These are phyloP conservation scores for Monosiga brevicollis DNA, from an alignment of 78 protist genomes.

Conservation along the genomic window DNA sequence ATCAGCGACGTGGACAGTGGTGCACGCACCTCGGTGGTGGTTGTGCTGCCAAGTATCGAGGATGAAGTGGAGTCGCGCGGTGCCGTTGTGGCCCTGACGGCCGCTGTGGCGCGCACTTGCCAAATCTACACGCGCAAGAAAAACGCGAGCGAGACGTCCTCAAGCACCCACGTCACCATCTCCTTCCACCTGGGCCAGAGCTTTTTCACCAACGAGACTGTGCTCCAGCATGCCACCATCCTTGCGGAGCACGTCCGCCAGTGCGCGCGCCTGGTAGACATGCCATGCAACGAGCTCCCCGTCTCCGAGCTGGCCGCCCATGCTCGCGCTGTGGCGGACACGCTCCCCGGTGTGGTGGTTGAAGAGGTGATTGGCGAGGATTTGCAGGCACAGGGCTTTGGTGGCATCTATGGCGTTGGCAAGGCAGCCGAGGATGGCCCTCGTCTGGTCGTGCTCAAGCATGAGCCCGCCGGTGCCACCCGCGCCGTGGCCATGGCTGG, in stretches of 20 bases:
- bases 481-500: neutral
- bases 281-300: conserved; percentile 3
- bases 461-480: conserved; percentile 5
- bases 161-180: neutral
- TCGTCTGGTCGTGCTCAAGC: conserved; percentile 13
- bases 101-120: neutral
- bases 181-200: neutral
- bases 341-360: neutral
- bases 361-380: conserved; percentile 19
- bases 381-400: conserved; percentile 19
- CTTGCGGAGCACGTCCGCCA: neutral
- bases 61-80: neutral
- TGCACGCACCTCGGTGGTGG: too few relatives aligned
- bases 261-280: neutral
- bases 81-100: neutral
- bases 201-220: neutral
- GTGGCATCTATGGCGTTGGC: conserved; percentile 30
- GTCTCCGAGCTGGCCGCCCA: neutral
- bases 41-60: too few relatives aligned
- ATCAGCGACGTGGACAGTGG: too few relatives aligned
- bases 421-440: conserved; percentile 26
- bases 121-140: neutral
- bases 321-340: neutral
- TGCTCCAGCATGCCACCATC: neutral
- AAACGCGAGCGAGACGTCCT: neutral